Evolutionary conservation across 2,329 filamentous ascomycete genomes (phyloP).

Genomic region (Neonectria sp.): DNA sequence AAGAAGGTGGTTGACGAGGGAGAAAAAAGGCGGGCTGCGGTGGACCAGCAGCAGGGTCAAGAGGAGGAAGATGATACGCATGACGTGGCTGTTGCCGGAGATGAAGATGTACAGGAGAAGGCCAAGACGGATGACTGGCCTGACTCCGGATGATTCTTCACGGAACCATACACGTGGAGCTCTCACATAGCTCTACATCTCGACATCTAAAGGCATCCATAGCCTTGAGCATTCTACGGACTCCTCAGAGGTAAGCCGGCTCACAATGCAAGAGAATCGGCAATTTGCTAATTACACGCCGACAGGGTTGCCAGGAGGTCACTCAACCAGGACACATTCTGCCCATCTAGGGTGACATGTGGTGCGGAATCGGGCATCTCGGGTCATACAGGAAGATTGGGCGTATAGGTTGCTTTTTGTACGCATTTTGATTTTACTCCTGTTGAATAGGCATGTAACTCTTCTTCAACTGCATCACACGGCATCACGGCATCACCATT

Average conservation of each 20-base stretch:
- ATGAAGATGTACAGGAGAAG: slow-evolving; percentile 30
- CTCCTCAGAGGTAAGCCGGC: neutral
- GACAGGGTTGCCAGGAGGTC: neutral
- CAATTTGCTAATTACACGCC: neutral
- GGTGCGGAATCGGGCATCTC: slow-evolving; percentile 42
- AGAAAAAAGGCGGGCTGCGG: slow-evolving; percentile 58
- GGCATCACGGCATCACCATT: neutral
- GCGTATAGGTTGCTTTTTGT: slow-evolving; percentile 37
- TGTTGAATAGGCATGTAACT: neutral
- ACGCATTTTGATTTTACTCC: neutral
- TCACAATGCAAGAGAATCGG: neutral
- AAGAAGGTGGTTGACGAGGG: slow-evolving; percentile 68
- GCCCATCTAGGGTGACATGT: neutral
- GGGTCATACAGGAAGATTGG: slow-evolving; percentile 22
- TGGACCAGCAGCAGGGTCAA: slow-evolving; percentile 40
- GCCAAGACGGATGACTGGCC: slow-evolving; percentile 28
- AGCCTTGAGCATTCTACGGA: neutral
- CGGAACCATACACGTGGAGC: neutral
- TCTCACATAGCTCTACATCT: neutral
- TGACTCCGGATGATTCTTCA: neutral
- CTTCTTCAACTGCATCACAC: neutral
- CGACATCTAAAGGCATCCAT: neutral
- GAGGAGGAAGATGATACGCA: slow-evolving; percentile 27
- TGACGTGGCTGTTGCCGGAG: slow-evolving; percentile 38
- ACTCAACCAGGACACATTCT: neutral